Percentiles rank a stretch among this genome's conserved stretches.
Conservation (phyloP, 768 basidiomycete species). For the Cyclocybe cylindracea region DNA sequence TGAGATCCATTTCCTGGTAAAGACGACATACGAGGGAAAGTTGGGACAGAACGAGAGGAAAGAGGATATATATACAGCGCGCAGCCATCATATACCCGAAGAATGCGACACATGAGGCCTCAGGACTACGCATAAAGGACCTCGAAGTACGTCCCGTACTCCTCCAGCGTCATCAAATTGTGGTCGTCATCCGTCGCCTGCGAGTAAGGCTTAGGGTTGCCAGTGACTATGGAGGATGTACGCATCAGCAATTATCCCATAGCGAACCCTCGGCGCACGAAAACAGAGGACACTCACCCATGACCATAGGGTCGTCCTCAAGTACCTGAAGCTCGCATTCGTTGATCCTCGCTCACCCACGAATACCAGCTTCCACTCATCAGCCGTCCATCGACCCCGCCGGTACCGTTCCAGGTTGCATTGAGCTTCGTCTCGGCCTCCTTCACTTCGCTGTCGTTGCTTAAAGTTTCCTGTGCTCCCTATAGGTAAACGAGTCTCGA, state of each 20-base stretch:
- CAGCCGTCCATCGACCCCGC: conserved; percentile 6
- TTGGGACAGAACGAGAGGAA: too few species aligned
- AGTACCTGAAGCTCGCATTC: conserved; percentile 14
- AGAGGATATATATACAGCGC: too few species aligned
- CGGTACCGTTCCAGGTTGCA: conserved; percentile 20
- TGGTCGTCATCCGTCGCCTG: conserved; percentile 91
- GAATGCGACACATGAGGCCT: too few species aligned
- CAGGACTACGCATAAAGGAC: too few species aligned
- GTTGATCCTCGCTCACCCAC: conserved; percentile 25
- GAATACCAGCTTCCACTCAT: conserved; percentile 13
- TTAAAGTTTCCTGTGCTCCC: conserved; percentile 62
- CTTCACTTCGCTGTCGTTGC: conserved; percentile 42
- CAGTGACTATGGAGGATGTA: conserved; percentile 59
- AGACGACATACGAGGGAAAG: too few species aligned
- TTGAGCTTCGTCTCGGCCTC: conserved; percentile 31
- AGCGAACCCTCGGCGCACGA: neutral
- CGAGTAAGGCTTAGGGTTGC: conserved; percentile 71
- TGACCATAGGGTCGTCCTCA: conserved; percentile 61
- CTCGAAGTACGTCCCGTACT: conserved; percentile 84
- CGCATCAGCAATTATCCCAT: neutral
- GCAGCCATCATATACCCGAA: too few species aligned
- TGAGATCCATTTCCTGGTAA: too few species aligned
- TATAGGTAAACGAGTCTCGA: conserved; percentile 74
- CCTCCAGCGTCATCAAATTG: conserved; percentile 90
- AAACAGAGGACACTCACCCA: conserved; percentile 11